A percentile compares a stretch with the other conserved stretches of the same genome.
Evolutionary conservation across 1,284 basidiomycete genomes (phyloP).

Genomic region (Tilletia caries): DNA sequence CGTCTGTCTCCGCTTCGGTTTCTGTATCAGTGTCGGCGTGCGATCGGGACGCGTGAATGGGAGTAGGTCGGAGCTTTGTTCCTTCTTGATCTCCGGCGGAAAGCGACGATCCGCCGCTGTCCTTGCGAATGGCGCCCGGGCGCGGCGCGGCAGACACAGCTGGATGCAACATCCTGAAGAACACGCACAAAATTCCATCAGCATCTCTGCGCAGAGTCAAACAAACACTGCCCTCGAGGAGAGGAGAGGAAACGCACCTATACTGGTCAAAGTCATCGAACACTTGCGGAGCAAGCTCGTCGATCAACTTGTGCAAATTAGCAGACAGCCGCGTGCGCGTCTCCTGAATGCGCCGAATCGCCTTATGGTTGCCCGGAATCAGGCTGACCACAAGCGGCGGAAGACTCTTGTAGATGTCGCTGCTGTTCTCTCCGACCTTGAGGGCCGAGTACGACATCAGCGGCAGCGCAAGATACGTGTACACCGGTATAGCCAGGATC

Average conservation of each 20-base stretch:
- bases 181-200: not conserved
- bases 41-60: not conserved
- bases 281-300: conserved; percentile 61
- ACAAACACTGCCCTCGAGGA: too few species aligned
- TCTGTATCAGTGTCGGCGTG: conserved; percentile 9
- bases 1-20: conserved; percentile 23
- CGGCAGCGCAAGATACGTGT: conserved; percentile 74
- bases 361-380: conserved; percentile 83
- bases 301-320: conserved; percentile 83
- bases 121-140: not conserved
- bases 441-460: conserved; percentile 89
- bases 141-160: not conserved
- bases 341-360: conserved; percentile 73
- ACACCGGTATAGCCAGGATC: conserved; percentile 73
- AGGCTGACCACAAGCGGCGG: conserved; percentile 86
- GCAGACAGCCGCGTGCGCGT: conserved; percentile 77
- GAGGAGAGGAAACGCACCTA: not conserved
- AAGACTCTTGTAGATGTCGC: conserved; percentile 97
- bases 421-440: conserved; percentile 97
- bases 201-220: too few species aligned
- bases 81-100: not conserved
- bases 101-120: not conserved
- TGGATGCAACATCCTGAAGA: not conserved
- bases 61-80: not conserved
- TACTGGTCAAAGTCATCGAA: conserved; percentile 47